These are phyloP conservation scores for Taphrina populina DNA, from an alignment of 1,139 yeast species.

Conservation along the genomic window DNA sequence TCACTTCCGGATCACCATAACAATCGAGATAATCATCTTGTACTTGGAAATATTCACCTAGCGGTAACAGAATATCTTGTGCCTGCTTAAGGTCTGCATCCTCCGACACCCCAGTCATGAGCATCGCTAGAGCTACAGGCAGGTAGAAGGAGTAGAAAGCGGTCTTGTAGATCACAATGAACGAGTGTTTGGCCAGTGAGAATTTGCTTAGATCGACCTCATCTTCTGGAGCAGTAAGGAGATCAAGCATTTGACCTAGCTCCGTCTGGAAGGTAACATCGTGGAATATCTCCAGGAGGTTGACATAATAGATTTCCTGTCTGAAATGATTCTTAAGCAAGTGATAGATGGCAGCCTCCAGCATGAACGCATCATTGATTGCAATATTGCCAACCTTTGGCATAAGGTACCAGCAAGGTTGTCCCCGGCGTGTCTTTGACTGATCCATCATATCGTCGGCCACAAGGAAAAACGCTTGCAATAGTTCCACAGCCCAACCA, in stretches of 20 bases:
- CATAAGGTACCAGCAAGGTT: slow-evolving; percentile 89
- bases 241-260: slow-evolving; percentile 90
- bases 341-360: slow-evolving; percentile 90
- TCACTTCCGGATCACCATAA: slow-evolving; percentile 95
- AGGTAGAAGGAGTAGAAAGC: slow-evolving; percentile 96
- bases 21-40: slow-evolving; percentile 98
- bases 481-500: slow-evolving; percentile 94
- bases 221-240: slow-evolving; percentile 96
- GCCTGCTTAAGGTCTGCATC: slow-evolving; percentile 83
- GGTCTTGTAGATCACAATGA: slow-evolving; percentile 93
- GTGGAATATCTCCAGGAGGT: slow-evolving; percentile 80
- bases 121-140: slow-evolving; percentile 97
- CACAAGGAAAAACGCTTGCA: slow-evolving; percentile 94
- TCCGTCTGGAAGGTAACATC: slow-evolving; percentile 87
- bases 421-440: slow-evolving; percentile 96
- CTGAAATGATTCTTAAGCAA: slow-evolving; percentile 87
- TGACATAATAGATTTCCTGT: slow-evolving; percentile 77
- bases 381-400: slow-evolving; percentile 59
- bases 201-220: slow-evolving; percentile 83
- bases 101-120: slow-evolving; percentile 73
- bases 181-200: slow-evolving; percentile 84
- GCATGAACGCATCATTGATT: slow-evolving; percentile 94
- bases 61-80: slow-evolving; percentile 79
- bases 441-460: slow-evolving; percentile 99
- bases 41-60: slow-evolving; percentile 98